These are phyloP conservation scores for Penicillium cosmopolitanum DNA, from an alignment of 495 filamentous ascomycete species.

Conservation along the genomic window DNA sequence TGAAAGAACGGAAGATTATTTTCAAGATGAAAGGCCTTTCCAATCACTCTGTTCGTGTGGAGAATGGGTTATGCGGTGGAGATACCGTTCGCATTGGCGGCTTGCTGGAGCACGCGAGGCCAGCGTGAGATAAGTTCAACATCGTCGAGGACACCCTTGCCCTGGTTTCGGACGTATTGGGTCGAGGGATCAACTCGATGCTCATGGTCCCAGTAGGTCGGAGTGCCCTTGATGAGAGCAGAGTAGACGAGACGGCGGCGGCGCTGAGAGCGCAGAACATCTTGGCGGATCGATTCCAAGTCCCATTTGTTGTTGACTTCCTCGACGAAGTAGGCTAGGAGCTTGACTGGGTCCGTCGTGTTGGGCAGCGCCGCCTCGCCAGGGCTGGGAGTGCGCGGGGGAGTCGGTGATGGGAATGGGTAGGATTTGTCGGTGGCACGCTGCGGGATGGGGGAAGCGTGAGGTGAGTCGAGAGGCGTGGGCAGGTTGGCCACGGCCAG, in stretches of 20 bases:
- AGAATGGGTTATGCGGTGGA: not conserved
- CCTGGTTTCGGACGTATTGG: conserved; percentile 63
- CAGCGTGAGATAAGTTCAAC: conserved; percentile 52
- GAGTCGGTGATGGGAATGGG: conserved; percentile 42
- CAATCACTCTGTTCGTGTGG: not conserved
- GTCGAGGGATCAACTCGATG: conserved; percentile 70
- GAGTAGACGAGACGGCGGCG: conserved; percentile 72
- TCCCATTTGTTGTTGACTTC: conserved; percentile 75
- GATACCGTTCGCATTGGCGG: conserved; percentile 35
- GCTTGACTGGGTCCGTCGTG: conserved; percentile 48
- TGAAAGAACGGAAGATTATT: not conserved
- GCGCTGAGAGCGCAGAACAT: conserved; percentile 73
- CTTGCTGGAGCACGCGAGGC: conserved; percentile 48
- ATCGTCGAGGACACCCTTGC: conserved; percentile 50
- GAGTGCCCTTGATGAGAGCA: conserved; percentile 70
- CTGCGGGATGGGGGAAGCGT: conserved; percentile 36
- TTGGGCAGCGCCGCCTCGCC: conserved; percentile 36
- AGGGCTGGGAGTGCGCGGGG: conserved; percentile 47
- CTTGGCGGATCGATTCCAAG: conserved; percentile 66
- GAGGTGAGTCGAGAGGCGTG: conserved; percentile 43
- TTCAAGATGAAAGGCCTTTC: not conserved
- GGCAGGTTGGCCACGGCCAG: conserved; percentile 35
- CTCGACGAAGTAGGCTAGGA: conserved; percentile 60
- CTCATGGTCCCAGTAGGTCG: conserved; percentile 77
- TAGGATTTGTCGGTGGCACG: conserved; percentile 36